A percentile compares a stretch with the other conserved stretches of the same genome.
Conservation (phyloP, 1,139 yeast genomes). For the Sporopachydermia cereana region DNA sequence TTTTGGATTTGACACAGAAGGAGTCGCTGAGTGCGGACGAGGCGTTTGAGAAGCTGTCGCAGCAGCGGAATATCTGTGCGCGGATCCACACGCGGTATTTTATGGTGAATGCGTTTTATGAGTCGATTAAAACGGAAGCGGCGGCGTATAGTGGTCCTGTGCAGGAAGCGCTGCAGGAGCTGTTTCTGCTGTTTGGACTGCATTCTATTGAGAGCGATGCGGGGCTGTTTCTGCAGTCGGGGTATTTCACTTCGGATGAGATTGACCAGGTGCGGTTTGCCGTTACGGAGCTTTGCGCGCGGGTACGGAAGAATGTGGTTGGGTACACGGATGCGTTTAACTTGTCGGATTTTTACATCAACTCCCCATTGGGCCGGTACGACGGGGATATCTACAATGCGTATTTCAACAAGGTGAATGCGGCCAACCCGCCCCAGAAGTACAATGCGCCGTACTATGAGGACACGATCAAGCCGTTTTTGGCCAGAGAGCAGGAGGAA, state of each 20-base stretch:
- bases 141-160: constrained; percentile 14
- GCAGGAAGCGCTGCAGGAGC: constrained; percentile 30
- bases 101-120: constrained; percentile 26
- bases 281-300: constrained; percentile 25
- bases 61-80: constrained; percentile 32
- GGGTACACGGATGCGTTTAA: constrained; percentile 86
- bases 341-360: constrained; percentile 72
- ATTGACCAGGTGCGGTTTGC: constrained; percentile 23
- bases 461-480: constrained; percentile 27
- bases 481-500: constrained; percentile 21
- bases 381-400: constrained; percentile 83
- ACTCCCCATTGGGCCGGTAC: constrained; percentile 74
- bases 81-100: constrained; percentile 30
- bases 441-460: constrained; percentile 29
- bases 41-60: constrained; percentile 33
- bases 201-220: constrained; percentile 66
- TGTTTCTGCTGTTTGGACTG: constrained; percentile 54
- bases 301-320: constrained; percentile 54
- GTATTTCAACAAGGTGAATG: constrained; percentile 35
- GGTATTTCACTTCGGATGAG: constrained; percentile 33
- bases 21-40: constrained; percentile 21
- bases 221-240: constrained; percentile 60
- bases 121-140: constrained; percentile 18
- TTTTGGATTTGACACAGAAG: constrained; percentile 14
- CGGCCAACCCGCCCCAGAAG: constrained; percentile 23